These are phyloP conservation scores for Coemansia aciculifera DNA, from an alignment of 192 early-diverging fungal species.

Conservation along the genomic window DNA sequence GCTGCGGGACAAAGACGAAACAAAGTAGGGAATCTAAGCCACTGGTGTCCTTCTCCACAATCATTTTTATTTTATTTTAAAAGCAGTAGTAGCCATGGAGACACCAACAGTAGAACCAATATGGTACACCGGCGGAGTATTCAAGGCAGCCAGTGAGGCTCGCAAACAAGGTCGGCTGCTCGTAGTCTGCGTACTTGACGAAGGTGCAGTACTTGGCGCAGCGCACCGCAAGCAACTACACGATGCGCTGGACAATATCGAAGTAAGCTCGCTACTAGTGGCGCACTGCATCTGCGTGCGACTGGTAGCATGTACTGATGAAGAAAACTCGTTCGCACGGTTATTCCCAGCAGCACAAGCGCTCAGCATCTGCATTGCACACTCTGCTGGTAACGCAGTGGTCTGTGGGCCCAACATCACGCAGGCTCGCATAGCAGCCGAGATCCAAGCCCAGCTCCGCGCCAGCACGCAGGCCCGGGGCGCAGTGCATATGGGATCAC, in stretches of 20 bases:
- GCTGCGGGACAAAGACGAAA: neutral
- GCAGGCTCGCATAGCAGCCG: neutral
- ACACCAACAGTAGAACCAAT: neutral
- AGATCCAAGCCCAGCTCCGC: neutral
- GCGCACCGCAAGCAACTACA: neutral
- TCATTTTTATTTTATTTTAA: neutral
- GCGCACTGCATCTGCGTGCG: slow-evolving; percentile 1
- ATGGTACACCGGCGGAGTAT: neutral
- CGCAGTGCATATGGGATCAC: neutral
- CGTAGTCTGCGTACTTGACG: neutral
- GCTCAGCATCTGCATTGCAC: neutral
- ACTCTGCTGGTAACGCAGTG: slow-evolving; percentile 1
- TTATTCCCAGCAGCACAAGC: neutral
- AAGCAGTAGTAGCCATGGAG: neutral
- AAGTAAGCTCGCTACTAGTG: neutral
- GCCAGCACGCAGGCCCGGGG: neutral
- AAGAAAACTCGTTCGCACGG: neutral
- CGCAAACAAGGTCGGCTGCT: neutral
- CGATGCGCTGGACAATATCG: neutral
- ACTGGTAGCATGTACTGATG: neutral
- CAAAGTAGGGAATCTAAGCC: neutral
- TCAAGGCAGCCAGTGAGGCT: neutral
- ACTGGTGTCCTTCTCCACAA: neutral
- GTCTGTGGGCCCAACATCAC: slow-evolving; percentile 3
- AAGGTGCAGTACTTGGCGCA: neutral